Base-by-base conservation (phyloP, 306 rosid species). In the Clitoria ternatea region DNA sequence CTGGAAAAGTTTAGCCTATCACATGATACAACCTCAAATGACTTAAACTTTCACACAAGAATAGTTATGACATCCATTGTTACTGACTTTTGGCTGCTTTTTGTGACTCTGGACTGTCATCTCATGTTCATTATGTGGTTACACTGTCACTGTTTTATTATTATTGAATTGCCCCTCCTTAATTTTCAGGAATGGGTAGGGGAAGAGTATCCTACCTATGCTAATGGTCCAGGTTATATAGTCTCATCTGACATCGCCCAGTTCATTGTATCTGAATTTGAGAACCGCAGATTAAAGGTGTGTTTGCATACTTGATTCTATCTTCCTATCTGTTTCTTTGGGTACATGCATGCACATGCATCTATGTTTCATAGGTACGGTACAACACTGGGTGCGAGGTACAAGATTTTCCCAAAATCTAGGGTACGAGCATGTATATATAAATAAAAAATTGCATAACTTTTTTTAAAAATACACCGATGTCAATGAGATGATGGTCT, bases 141-240 rank as follows among this genome's bases (percentile, higher is more conserved):
- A 17, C 32, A 17, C 33, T 44, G 39, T 68, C 17, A 73, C 73
- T 49, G 18, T 64, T n/a, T 8, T 60, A 17, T 5, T 57, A n/a
- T 42, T 14, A 7, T 44, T n/a, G n/a, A n/a, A n/a, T n/a, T n/a
- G n/a, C n/a, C n/a, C n/a, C n/a, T n/a, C 20, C 14, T 32, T 8
- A 44, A 50, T 23, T 80, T 61, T 43, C 82, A 92, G 98, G 98
- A 92, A 79, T 92, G 98, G 98, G 83, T 86, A 64, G 93, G 86
- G 81, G 98, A 90, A 82, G 97, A 90, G 73, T 92, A 92, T 83
- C 98, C 98, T 61, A 64, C 93, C 23, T 92, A 92, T 49, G 98
- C 98, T 26, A 92, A 92, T 55, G 98, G 97, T 37, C 98, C 97
- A 3, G 98, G 97, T 64, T 92, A 92, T 79, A 61, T 92, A 43